A percentile compares a stretch with the other conserved stretches of the same genome.
phyloP scores from a whole-genome alignment of 805 yeast genomes.

The Starmerella potacharoeniae region DNA sequence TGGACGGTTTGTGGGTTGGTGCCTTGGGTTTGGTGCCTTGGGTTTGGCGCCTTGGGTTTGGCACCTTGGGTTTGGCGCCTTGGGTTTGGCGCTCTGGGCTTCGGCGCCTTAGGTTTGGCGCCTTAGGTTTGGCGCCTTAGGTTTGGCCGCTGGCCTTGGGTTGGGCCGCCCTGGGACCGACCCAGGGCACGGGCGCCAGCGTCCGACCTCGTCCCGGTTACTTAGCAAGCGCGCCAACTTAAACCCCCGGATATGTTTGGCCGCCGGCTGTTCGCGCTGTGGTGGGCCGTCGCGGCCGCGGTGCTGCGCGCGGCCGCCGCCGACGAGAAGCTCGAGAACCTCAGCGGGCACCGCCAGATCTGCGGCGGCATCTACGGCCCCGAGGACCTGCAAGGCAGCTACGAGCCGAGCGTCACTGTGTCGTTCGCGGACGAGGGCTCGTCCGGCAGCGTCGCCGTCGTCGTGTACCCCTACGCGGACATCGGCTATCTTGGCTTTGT shows the following conservation, averaged over 20 bases:
- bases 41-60: too few relatives aligned
- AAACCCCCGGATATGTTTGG: neutral
- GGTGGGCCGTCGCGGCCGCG: slow-evolving; percentile 5
- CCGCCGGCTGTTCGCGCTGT: neutral
- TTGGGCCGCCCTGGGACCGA: too few relatives aligned
- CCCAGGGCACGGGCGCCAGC: too few relatives aligned
- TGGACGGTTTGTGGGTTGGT: too few relatives aligned
- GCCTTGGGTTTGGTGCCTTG: too few relatives aligned
- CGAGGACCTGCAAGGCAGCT: neutral
- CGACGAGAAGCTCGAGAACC: slow-evolving; percentile 29
- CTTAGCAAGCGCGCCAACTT: neutral
- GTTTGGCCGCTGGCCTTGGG: too few relatives aligned
- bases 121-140: too few relatives aligned
- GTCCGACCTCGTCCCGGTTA: too few relatives aligned
- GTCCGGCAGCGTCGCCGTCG: slow-evolving; percentile 40
- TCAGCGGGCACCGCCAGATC: slow-evolving; percentile 44
- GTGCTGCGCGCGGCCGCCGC: slow-evolving; percentile 18
- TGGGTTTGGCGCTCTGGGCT: too few relatives aligned
- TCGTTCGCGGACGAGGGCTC: slow-evolving; percentile 14
- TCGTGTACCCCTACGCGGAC: slow-evolving; percentile 78
- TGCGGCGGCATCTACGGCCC: slow-evolving; percentile 88
- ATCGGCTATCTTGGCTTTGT: slow-evolving; percentile 51
- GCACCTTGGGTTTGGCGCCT: too few relatives aligned
- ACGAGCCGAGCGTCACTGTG: slow-evolving; percentile 9
- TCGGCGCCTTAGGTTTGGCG: too few relatives aligned